A percentile compares a stretch with the other conserved stretches of the same genome.
Evolutionary conservation across 352 stramenopile species (phyloP).

Genomic region (Albugo candida): DNA sequence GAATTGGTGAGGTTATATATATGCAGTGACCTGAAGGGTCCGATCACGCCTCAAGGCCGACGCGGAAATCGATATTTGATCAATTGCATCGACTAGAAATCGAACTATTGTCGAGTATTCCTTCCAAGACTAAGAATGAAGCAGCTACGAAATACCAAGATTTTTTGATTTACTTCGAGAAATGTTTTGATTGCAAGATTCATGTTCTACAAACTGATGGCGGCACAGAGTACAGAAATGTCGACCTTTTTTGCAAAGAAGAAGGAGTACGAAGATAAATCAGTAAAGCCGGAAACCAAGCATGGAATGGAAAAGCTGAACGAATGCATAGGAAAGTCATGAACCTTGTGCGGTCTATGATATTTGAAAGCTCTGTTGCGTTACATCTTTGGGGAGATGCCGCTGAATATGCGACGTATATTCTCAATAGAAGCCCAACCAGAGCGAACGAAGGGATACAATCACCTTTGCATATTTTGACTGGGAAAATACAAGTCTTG

Average conservation of each 20-base stretch:
- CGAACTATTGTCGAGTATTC: background rate
- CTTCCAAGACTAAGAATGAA: background rate
- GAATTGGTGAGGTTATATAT: background rate
- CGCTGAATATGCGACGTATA: background rate
- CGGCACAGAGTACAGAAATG: background rate
- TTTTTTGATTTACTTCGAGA: background rate
- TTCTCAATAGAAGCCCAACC: background rate
- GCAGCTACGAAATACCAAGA: background rate
- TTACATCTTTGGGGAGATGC: slow-evolving; percentile 5
- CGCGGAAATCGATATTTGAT: background rate
- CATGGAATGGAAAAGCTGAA: slow-evolving; percentile 17
- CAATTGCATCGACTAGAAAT: background rate
- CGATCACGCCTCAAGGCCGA: background rate
- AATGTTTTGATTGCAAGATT: background rate
- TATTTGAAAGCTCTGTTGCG: slow-evolving; percentile 12
- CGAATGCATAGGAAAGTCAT: slow-evolving; percentile 14
- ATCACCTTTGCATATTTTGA: slow-evolving; percentile 3
- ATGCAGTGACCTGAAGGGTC: background rate
- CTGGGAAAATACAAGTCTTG: background rate
- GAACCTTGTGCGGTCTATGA: slow-evolving; percentile 14
- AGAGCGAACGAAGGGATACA: background rate
- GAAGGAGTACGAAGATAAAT: background rate
- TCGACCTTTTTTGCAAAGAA: background rate
- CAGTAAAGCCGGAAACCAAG: slow-evolving; percentile 1
- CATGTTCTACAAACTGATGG: background rate